Evolutionary conservation across 2,329 filamentous ascomycete species (phyloP).

Genomic region (Aspergillus luchuensis): DNA sequence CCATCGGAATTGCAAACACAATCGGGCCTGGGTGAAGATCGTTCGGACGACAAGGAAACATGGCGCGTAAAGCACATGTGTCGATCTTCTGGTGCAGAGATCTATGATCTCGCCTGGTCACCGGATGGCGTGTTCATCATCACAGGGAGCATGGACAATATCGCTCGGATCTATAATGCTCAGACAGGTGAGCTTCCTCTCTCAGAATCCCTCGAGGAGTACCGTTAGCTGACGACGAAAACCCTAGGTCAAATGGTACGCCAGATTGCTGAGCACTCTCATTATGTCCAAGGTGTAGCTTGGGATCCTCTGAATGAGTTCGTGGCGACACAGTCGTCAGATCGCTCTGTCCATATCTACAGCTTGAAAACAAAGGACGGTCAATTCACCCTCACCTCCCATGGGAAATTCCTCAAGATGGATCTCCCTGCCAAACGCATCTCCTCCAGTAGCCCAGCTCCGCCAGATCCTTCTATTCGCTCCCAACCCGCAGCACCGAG

Average conservation of each 20-base stretch:
- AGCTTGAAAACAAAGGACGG: constrained; percentile 95
- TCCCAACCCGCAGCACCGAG: constrained; percentile 37
- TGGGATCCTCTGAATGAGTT: constrained; percentile 99
- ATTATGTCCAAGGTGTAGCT: constrained; percentile 96
- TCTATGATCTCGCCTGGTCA: constrained; percentile 98
- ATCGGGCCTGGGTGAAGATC: constrained; percentile 75
- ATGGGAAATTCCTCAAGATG: constrained; percentile 83
- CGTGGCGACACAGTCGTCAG: constrained; percentile 96
- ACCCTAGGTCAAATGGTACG: constrained; percentile 67
- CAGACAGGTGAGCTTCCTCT: constrained; percentile 68
- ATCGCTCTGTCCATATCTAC: constrained; percentile 97
- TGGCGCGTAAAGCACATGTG: constrained; percentile 99
- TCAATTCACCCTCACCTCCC: constrained; percentile 79
- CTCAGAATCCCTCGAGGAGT: neutral
- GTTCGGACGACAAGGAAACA: constrained; percentile 88
- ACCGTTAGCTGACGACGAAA: constrained; percentile 27
- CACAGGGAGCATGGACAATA: constrained; percentile 98
- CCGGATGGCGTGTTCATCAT: constrained; percentile 97
- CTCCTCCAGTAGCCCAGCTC: constrained; percentile 88
- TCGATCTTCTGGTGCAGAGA: constrained; percentile 88
- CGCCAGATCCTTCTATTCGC: constrained; percentile 66
- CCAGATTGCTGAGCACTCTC: constrained; percentile 95
- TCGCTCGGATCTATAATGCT: constrained; percentile 94
- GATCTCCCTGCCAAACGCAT: constrained; percentile 90
- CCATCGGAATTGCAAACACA: constrained; percentile 74